phyloP scores from a whole-genome alignment of 257 asterid genomes.

The Lycium barbarum region DNA sequence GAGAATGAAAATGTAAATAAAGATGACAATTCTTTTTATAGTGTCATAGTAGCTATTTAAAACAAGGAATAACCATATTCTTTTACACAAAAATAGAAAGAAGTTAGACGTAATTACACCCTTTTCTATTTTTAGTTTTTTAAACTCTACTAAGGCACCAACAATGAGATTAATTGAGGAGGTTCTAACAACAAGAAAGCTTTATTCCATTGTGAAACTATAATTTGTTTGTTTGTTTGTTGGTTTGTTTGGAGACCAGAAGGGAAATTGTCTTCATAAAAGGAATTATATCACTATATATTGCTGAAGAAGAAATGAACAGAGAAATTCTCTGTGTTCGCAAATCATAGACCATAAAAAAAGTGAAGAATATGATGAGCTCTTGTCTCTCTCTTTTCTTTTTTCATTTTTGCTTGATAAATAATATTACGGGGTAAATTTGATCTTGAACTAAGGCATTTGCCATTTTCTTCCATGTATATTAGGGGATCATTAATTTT shows the following conservation, averaged over 20 bases:
- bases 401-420: neutral
- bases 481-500: neutral
- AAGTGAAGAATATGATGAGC: neutral
- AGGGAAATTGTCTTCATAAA: neutral
- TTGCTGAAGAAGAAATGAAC: neutral
- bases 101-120: neutral
- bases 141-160: neutral
- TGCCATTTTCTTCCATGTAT: neutral
- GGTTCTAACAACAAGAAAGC: neutral
- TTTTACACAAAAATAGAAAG: neutral
- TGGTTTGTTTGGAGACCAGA: neutral
- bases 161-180: conserved; percentile 3
- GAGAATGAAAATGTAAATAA: neutral
- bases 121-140: neutral
- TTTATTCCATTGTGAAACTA: neutral
- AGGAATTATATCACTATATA: neutral
- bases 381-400: neutral
- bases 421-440: neutral
- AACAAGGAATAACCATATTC: neutral
- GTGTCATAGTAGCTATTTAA: neutral
- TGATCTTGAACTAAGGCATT: neutral
- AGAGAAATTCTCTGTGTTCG: neutral
- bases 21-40: neutral
- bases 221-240: neutral
- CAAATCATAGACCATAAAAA: neutral